Evolutionary conservation across 169 alveolate species (phyloP).

Genomic region (Perkinsus marinus): DNA sequence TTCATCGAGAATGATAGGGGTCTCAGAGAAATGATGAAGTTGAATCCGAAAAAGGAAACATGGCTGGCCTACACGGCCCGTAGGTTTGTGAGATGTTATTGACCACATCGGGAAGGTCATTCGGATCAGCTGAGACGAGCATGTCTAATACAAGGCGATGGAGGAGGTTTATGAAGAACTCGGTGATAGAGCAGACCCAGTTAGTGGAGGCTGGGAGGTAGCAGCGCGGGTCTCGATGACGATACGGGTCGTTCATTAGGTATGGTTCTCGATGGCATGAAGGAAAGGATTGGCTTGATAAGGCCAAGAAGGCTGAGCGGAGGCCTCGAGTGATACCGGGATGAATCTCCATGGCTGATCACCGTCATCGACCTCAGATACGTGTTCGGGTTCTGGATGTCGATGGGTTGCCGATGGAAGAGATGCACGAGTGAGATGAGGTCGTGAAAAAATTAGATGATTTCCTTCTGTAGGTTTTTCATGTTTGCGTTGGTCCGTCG

Average conservation of each 20-base stretch:
- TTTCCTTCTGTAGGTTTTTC: neutral
- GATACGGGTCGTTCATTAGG: no score
- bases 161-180: neutral
- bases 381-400: constrained; percentile 10
- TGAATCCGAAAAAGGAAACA: neutral
- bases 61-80: neutral
- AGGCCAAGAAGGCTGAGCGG: neutral
- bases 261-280: neutral
- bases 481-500: constrained; percentile 15
- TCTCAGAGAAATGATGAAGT: neutral
- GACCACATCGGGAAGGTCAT: neutral
- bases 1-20: neutral
- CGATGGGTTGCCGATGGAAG: constrained; percentile 9
- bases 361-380: neutral
- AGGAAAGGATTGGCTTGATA: neutral
- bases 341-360: neutral
- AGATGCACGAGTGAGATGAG: constrained; percentile 1
- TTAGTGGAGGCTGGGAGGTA: neutral
- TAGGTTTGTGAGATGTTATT: neutral
- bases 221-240: no score
- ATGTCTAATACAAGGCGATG: neutral
- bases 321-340: neutral
- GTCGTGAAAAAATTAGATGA: neutral
- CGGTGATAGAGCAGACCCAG: neutral
- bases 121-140: neutral